A percentile compares a stretch with the other conserved stretches of the same genome.
Evolutionary conservation across 768 basidiomycete genomes (phyloP).

Genomic region (Russula sp.): DNA sequence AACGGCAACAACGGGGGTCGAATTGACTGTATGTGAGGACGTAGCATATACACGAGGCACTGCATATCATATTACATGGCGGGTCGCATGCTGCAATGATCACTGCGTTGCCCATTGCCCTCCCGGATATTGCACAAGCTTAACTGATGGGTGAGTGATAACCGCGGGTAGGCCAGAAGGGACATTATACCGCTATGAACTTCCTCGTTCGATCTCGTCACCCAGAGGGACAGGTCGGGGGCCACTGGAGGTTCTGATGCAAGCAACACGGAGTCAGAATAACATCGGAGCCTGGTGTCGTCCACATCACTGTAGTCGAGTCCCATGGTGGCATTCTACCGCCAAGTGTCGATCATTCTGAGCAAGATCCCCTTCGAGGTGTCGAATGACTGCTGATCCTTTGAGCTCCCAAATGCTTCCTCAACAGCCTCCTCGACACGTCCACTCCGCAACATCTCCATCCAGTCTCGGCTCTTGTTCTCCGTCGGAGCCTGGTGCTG

Average conservation of each 20-base stretch:
- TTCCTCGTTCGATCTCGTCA: background rate
- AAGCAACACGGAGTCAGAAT: background rate
- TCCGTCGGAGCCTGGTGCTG: conserved; percentile 19
- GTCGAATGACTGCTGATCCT: conserved; percentile 1
- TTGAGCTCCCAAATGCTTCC: conserved; percentile 10
- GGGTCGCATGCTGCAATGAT: background rate
- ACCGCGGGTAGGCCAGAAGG: background rate
- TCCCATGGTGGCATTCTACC: background rate
- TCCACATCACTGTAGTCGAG: background rate
- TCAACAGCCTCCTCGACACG: conserved; percentile 12
- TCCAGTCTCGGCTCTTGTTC: conserved; percentile 17
- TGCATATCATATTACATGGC: background rate
- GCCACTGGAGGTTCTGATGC: background rate
- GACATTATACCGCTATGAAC: background rate
- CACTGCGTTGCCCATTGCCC: background rate
- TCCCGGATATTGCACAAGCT: background rate
- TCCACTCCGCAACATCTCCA: conserved; percentile 18
- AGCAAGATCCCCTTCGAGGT: conserved; percentile 6
- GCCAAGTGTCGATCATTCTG: conserved; percentile 15
- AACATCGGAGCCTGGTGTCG: background rate
- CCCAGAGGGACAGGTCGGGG: background rate
- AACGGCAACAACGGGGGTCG: background rate
- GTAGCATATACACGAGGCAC: background rate
- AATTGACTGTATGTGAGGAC: background rate
- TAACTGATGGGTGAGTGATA: background rate